These are phyloP conservation scores for Bidens hawaiensis DNA, from an alignment of 140 eudicot species.

Conservation along the genomic window DNA sequence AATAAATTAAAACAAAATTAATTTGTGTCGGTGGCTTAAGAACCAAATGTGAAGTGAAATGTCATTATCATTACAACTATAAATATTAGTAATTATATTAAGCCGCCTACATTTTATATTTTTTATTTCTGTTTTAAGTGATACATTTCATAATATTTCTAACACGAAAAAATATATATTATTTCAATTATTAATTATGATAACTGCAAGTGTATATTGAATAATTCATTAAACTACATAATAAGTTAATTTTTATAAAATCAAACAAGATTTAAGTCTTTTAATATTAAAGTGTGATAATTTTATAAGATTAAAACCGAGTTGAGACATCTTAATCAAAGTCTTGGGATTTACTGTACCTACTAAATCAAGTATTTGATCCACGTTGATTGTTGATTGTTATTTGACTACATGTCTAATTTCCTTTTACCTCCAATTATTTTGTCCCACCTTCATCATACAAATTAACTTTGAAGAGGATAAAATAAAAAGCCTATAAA, in stretches of 20 bases:
- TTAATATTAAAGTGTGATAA: neutral
- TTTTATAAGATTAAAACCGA: neutral
- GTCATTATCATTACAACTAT: constrained; percentile 16
- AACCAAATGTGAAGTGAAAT: constrained; percentile 19
- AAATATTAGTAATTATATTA: neutral
- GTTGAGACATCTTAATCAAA: neutral
- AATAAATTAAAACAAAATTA: neutral
- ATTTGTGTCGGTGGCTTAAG: constrained; percentile 25
- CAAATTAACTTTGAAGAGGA: neutral
- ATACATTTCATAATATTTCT: neutral
- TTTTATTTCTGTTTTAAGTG: neutral
- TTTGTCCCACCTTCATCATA: neutral
- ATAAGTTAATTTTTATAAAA: neutral
- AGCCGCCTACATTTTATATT: constrained; percentile 1
- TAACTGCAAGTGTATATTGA: neutral
- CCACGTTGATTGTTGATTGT: neutral
- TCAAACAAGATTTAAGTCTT: neutral
- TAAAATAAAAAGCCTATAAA: neutral
- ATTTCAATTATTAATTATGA: neutral
- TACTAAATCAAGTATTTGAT: neutral
- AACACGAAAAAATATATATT: neutral
- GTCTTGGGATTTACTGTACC: neutral
- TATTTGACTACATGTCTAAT: neutral
- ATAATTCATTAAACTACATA: neutral
- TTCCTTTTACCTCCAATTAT: neutral